phyloP scores from a whole-genome alignment of 257 asterid genomes.

The Salvia hispanica region DNA sequence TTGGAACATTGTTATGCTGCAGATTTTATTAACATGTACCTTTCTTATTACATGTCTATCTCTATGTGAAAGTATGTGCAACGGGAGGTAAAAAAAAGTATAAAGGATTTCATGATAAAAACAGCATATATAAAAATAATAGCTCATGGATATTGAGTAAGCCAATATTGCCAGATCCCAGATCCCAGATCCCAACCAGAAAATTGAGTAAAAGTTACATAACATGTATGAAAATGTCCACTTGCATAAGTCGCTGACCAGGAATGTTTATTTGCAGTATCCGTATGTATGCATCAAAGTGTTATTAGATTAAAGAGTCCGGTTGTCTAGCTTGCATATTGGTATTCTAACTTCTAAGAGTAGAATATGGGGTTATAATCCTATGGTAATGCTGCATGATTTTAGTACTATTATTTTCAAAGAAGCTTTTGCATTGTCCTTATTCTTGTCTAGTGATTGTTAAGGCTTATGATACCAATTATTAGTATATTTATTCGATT shows the following conservation, averaged over 20 bases:
- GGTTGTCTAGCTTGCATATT: background rate
- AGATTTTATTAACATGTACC: conserved; percentile 1
- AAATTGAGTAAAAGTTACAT: background rate
- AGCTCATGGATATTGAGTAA: background rate
- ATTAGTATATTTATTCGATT: conserved; percentile 21
- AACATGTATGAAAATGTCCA: background rate
- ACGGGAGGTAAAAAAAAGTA: background rate
- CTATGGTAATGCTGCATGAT: conserved; percentile 1
- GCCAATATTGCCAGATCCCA: background rate
- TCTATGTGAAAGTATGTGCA: background rate
- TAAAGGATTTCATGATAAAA: background rate
- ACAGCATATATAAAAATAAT: background rate
- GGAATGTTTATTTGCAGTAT: conserved; percentile 2
- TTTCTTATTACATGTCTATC: background rate
- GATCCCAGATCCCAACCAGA: background rate
- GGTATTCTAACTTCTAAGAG: background rate
- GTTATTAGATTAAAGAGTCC: background rate
- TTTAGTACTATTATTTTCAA: background rate
- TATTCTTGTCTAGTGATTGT: conserved; percentile 4
- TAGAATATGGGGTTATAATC: background rate
- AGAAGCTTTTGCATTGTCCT: background rate
- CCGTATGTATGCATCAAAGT: background rate
- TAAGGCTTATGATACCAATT: conserved; percentile 6
- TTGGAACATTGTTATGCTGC: conserved; percentile 18
- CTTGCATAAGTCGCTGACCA: background rate